Percentiles rank a stretch among this genome's conserved stretches.
phyloP scores from a whole-genome alignment of 768 basidiomycete species.

The Hydnomerulius pinastri region DNA sequence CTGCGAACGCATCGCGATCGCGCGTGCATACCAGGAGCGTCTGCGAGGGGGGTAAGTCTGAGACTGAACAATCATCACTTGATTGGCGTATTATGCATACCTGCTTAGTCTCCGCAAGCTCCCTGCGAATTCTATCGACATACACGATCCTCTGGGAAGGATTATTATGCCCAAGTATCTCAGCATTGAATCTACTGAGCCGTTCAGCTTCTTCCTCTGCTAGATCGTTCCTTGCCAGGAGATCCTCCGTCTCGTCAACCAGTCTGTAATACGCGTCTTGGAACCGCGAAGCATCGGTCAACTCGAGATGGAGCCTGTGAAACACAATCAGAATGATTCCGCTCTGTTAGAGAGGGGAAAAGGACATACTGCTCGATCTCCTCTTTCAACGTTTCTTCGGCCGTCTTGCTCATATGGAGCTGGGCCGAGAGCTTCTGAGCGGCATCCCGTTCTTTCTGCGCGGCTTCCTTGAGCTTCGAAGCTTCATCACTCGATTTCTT shows the following conservation, averaged over 20 bases:
- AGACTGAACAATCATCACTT: not conserved
- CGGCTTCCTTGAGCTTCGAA: slow-evolving; percentile 34
- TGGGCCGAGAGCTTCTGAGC: slow-evolving; percentile 49
- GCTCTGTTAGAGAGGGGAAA: slow-evolving; percentile 24
- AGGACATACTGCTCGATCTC: slow-evolving; percentile 68
- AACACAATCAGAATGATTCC: slow-evolving; percentile 20
- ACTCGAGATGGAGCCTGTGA: slow-evolving; percentile 46
- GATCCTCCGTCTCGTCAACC: slow-evolving; percentile 59
- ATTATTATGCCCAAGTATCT: slow-evolving; percentile 83
- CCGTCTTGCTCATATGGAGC: slow-evolving; percentile 56
- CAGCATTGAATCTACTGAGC: slow-evolving; percentile 82
- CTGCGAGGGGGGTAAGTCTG: slow-evolving; percentile 30
- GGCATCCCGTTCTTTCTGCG: slow-evolving; percentile 50
- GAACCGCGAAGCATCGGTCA: slow-evolving; percentile 63
- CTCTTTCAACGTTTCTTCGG: slow-evolving; percentile 66
- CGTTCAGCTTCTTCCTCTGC: slow-evolving; percentile 77
- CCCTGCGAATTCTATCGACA: slow-evolving; percentile 78
- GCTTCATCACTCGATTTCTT: slow-evolving; percentile 33
- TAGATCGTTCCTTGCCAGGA: slow-evolving; percentile 70
- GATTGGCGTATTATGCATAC: slow-evolving; percentile 43
- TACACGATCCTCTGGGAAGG: slow-evolving; percentile 86
- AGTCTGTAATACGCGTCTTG: slow-evolving; percentile 72
- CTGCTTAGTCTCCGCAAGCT: slow-evolving; percentile 80
- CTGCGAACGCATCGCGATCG: slow-evolving; percentile 49
- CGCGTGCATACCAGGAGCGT: slow-evolving; percentile 48